Evolutionary conservation across 345 rosid species (phyloP), one percentile per base, ranked within the genome.

Genomic region (Eucalyptus regnans): DNA sequence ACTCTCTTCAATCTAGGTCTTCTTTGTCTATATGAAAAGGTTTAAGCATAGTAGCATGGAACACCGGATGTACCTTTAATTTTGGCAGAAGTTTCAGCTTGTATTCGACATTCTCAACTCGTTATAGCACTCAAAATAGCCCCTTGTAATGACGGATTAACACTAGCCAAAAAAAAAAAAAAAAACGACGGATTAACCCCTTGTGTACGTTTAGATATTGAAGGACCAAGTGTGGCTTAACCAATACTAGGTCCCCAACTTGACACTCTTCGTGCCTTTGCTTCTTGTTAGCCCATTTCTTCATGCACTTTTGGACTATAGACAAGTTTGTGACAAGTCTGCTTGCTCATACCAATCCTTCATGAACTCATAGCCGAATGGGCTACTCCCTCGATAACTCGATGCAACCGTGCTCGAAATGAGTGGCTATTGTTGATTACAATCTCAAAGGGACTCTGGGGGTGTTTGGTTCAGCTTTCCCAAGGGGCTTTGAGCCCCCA

Each of bases 111-210:
- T 22, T 56, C 62, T 23, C 29, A 56, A 56, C 13, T 56, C 0
- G 1, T 56, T 56, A 25, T 56, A 56, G 29, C 29, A 56, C 62
- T 56, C 62, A 23, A 56, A 23, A 56, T 22, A 23, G 27, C 6
- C 62, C 3, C 12, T 56, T 56, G 3, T 56, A 56, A 56, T 0
- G 27, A 23, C 1, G 0, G 1, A 56, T 56, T 23, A 56, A 22
- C 29, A 33, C 33, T 33, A 33, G 33, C 33, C 33, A n/a, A 33
- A 33, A 33, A 33, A 33, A 33, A 33, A 33, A 33, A 33, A 33
- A 33, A 33, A 33, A 56, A 56, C 0, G 27, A 23, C 1, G 0
- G 1, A 56, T 56, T 23, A 56, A 22, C 29, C 12, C 29, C 2
- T 22, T 56, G 3, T 23, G 29, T 56, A 56, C 1, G 13, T 56